These are phyloP conservation scores for Lichtheimia hyalospora DNA, from an alignment of 371 early-diverging fungal species.

Conservation along the genomic window DNA sequence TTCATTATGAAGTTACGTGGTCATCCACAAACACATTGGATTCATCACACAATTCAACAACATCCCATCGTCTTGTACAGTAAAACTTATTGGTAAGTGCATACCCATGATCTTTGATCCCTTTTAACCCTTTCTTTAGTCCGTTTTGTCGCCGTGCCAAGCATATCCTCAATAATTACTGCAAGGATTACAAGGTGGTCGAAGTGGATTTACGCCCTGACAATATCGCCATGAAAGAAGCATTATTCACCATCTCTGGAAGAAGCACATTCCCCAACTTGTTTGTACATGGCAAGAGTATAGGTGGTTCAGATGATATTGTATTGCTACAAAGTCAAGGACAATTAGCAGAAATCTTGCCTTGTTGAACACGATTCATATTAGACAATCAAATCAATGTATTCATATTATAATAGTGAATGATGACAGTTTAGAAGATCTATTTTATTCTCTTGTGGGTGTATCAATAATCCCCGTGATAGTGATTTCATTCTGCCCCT, in stretches of 20 bases:
- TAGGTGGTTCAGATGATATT: constrained; percentile 48
- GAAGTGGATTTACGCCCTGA: constrained; percentile 42
- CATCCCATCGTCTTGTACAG: constrained; percentile 58
- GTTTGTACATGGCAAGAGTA: constrained; percentile 38
- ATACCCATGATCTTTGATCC: neutral
- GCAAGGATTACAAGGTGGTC: constrained; percentile 28
- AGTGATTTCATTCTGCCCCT: no score
- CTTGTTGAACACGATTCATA: no score
- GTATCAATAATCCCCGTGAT: no score
- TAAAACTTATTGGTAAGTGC: constrained; percentile 60
- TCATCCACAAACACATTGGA: constrained; percentile 32
- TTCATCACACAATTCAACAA: constrained; percentile 41
- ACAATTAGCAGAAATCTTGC: no score
- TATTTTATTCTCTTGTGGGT: no score
- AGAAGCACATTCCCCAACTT: constrained; percentile 47
- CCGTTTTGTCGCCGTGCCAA: constrained; percentile 59
- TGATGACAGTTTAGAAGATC: no score
- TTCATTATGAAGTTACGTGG: constrained; percentile 24
- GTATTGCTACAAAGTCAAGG: no score
- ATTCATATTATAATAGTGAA: no score
- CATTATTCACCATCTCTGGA: constrained; percentile 31
- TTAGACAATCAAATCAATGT: no score
- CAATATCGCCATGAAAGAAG: constrained; percentile 26
- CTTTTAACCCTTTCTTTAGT: constrained; percentile 14
- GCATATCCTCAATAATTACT: constrained; percentile 41